Base-by-base conservation (phyloP, 129 eudicot species). In the Lactuca saligna region DNA sequence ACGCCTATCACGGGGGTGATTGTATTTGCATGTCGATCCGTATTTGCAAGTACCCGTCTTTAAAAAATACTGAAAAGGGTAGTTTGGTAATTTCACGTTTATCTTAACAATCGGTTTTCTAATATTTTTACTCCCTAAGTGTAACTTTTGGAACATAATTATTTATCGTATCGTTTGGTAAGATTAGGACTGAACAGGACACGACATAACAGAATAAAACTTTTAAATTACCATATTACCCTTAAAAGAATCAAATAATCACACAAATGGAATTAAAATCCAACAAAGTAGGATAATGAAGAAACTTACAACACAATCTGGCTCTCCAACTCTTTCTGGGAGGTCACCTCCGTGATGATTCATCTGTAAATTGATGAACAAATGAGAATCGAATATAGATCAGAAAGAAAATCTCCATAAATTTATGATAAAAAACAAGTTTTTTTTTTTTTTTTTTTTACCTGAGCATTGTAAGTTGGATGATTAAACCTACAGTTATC, bases 31-130 rank as follows among this genome's bases (percentile, higher is more conserved):
- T 2, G 87, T 55, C 17, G 93, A 71, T 72, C 94, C 96, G 70
- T 79, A 91, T 74, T 86, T 88, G 85, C 96, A 91, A 39, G 79
- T 77, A 31, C 97, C 91, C 60, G 96, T 91, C 84, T 84, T 91
- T 13, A 86, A 55, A 80, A 76, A 91, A 68, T 82, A 80, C 96
- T 84, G 88, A 76, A 90, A 72, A 15, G 17, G 17, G 38, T 46
- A 46, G 51, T 46, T 46, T 46, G 15, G n/a, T 10, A 46, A 46
- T 10, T 46, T 12, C 12, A 46, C 15, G 12, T 12, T 46, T 46
- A 46, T 46, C n/a, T 12, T 0, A 12, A 46, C n/a, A 46, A 46
- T 46, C 4, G 3, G 14, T 9, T 44, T 10, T 44, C 14, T 44
- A n/a, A n/a, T 10, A 8, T 44, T 1, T 44, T 44, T 44, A 44